Evolutionary conservation across 331 rosid genomes (phyloP), one percentile per base, ranked within the genome.

Genomic region (Rhamnella rubrinervis): DNA sequence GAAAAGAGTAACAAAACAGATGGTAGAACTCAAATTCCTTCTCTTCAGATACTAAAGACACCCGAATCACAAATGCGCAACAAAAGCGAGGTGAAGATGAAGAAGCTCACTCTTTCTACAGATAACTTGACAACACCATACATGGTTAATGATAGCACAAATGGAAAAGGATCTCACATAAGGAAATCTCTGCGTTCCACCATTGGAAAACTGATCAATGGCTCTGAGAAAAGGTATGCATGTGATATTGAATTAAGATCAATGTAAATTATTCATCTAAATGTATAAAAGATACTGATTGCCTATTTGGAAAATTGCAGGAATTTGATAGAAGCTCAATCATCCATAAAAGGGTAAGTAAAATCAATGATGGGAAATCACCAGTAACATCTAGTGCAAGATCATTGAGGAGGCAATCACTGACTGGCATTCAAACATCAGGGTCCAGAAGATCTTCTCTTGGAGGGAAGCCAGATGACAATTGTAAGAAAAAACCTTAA

Each of bases 151-250:
- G 71, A 80, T 71, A 75, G 84, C 81, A 49, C 87, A 18, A 84
- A 76, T 70, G 89, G 95, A 41, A 95, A 91, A 79, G 96, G 95
- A 28, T 93, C 91, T 13, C 96, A 89, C 19, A 83, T 95, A 55
- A 83, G 95, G 75, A 95, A 82, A 87, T 89, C 98, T 49, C 66
- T 91, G 61, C 73, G 93, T 80, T 88, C 97, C 78, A 90, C 98
- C 57, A 95, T 95, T 21, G 96, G 98, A 53, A 95, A 95, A 74
- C 83, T 95, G 68, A 91, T 95, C 23, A 93, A 83, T 72, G 95
- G 95, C 70, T 85, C 92, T 60, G 98, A 95, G 20, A 95, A 86
- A 78, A 91, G 88, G 98, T 83, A 62, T 10, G 72, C 61, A 52
- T 31, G 35, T 31, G 35, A 31, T 31, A 31, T 31, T 31, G 35